These are phyloP conservation scores for Climacium dendroides DNA, from an alignment of 225 moss, liverwort and hornwort genomes.

Conservation along the genomic window DNA sequence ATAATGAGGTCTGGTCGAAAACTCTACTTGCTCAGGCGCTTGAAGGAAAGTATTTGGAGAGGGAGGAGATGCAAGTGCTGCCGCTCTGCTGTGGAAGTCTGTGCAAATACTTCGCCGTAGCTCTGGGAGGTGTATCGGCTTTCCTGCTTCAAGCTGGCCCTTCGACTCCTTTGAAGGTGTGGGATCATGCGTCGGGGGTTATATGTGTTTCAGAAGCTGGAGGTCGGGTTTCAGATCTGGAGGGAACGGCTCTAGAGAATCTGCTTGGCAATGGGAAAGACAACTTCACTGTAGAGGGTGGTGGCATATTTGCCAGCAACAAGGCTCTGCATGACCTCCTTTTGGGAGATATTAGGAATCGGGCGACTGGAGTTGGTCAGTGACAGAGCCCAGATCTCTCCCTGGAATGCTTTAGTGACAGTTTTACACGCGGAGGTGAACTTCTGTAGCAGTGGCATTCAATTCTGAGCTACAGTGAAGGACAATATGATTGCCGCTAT, in stretches of 20 bases:
- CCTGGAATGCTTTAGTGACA: not conserved
- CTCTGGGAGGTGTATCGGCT: slow-evolving; percentile 58
- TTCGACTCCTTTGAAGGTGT: slow-evolving; percentile 45
- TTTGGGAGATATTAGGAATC: not conserved
- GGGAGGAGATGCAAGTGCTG: slow-evolving; percentile 20
- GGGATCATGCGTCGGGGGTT: slow-evolving; percentile 70
- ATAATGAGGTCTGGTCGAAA: slow-evolving; percentile 41
- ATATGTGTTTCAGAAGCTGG: slow-evolving; percentile 68
- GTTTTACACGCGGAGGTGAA: not conserved
- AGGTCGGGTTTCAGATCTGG: slow-evolving; percentile 34
- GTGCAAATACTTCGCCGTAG: slow-evolving; percentile 68
- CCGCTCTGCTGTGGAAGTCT: slow-evolving; percentile 70
- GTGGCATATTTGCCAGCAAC: slow-evolving; percentile 38
- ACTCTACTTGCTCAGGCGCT: slow-evolving; percentile 34
- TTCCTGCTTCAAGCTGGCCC: slow-evolving; percentile 29
- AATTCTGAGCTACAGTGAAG: not conserved
- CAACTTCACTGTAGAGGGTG: slow-evolving; percentile 19
- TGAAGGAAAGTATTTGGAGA: not conserved
- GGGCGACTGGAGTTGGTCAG: not conserved
- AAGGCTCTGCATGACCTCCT: slow-evolving; percentile 13
- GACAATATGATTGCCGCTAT: not conserved
- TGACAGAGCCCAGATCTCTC: not conserved
- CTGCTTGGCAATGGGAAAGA: slow-evolving; percentile 14
- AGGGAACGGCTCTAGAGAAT: slow-evolving; percentile 7
- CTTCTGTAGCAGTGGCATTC: not conserved